Conservation (phyloP, 371 early-diverging fungal genomes). For the Mortierella sp. region DNA sequence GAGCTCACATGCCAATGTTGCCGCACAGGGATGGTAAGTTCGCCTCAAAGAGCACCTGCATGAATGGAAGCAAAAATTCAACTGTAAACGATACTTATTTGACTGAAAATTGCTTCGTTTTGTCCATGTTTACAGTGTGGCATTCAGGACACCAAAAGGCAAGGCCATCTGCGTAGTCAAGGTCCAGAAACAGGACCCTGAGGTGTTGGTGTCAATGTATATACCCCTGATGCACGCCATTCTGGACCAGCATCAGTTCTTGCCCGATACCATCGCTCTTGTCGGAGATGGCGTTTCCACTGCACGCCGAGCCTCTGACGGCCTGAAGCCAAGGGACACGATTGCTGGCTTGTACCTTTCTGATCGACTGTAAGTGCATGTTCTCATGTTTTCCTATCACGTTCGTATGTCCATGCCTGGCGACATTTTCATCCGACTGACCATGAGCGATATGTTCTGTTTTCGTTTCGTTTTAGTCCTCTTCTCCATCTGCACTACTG, state of each 20-base stretch:
- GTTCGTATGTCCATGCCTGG: neutral
- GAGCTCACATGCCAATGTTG: constrained; percentile 65
- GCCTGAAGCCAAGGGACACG: constrained; percentile 45
- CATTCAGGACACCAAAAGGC: constrained; percentile 64
- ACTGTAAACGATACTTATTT: neutral
- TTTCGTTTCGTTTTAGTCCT: constrained; percentile 10
- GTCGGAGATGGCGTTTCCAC: constrained; percentile 60
- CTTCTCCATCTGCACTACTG: constrained; percentile 52
- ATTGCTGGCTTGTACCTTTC: constrained; percentile 26
- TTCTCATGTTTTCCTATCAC: neutral
- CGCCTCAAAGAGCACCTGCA: neutral
- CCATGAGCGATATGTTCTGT: neutral
- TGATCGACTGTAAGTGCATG: constrained; percentile 37
- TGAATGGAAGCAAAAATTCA: neutral
- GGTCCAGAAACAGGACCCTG: constrained; percentile 63
- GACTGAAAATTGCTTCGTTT: neutral
- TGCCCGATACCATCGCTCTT: constrained; percentile 80
- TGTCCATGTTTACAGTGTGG: constrained; percentile 42
- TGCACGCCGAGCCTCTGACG: constrained; percentile 36
- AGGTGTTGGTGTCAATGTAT: constrained; percentile 68
- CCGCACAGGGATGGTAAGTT: constrained; percentile 71
- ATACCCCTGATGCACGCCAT: constrained; percentile 73
- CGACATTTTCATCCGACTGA: neutral
- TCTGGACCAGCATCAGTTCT: constrained; percentile 79
- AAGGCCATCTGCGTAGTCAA: constrained; percentile 65